phyloP scores from a whole-genome alignment of 306 rosid species.

The Cicer bijugum region DNA sequence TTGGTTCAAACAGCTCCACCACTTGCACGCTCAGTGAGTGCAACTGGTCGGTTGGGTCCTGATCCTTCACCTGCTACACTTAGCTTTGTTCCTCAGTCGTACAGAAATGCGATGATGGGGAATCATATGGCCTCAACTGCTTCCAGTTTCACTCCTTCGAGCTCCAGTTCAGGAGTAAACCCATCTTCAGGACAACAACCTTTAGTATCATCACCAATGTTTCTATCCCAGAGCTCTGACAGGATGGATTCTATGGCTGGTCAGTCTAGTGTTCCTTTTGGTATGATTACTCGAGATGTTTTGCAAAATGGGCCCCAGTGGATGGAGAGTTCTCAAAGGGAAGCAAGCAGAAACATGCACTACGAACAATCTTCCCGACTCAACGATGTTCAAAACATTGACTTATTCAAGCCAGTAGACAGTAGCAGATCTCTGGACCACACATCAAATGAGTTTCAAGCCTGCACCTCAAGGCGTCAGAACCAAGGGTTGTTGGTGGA shows the following conservation, averaged over 20 bases:
- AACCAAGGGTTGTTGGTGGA: conserved; percentile 73
- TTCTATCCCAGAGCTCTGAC: conserved; percentile 64
- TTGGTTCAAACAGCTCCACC: conserved; percentile 75
- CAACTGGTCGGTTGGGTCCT: conserved; percentile 90
- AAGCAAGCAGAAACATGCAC: conserved; percentile 57
- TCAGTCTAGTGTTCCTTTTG: conserved; percentile 62
- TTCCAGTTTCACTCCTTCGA: conserved; percentile 60
- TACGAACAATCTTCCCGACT: conserved; percentile 57
- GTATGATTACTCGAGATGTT: conserved; percentile 60
- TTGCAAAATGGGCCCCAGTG: conserved; percentile 69
- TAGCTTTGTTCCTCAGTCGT: conserved; percentile 80
- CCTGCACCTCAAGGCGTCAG: conserved; percentile 72
- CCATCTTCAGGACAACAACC: conserved; percentile 63
- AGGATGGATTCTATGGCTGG: conserved; percentile 58
- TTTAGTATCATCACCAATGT: conserved; percentile 70
- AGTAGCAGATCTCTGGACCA: conserved; percentile 60
- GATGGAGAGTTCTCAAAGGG: conserved; percentile 73
- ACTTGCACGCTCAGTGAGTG: conserved; percentile 86
- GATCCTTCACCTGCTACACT: conserved; percentile 82
- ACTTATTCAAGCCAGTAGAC: conserved; percentile 58
- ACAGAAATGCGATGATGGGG: conserved; percentile 93
- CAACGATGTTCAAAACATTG: conserved; percentile 60
- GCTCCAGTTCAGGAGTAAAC: conserved; percentile 60
- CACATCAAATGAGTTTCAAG: conserved; percentile 54
- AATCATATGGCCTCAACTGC: conserved; percentile 59